Evolutionary conservation across 2,329 filamentous ascomycete genomes (phyloP).

Genomic region (Curvularia sp.): DNA sequence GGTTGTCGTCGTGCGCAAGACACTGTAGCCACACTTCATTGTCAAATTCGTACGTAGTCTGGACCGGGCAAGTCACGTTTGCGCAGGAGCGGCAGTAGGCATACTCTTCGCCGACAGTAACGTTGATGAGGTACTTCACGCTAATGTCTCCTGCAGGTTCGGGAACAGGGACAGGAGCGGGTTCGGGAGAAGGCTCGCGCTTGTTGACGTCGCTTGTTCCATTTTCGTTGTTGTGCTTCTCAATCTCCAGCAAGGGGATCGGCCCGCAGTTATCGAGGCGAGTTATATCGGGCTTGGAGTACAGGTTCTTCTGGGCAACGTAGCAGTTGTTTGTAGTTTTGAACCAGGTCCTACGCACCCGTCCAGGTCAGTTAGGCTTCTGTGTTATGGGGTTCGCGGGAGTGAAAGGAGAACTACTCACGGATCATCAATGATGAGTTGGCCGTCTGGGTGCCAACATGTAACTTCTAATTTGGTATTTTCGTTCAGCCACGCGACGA

Average conservation of each 20-base stretch:
- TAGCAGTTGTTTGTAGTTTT: slow-evolving; percentile 47
- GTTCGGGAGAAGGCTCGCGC: slow-evolving; percentile 5
- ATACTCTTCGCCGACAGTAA: slow-evolving; percentile 41
- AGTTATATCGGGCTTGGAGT: slow-evolving; percentile 33
- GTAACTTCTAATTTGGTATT: slow-evolving; percentile 40
- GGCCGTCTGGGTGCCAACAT: slow-evolving; percentile 38
- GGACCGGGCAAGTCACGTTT: slow-evolving; percentile 17
- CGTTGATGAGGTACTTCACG: slow-evolving; percentile 38
- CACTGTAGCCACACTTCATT: slow-evolving; percentile 41
- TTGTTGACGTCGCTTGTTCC: slow-evolving; percentile 32
- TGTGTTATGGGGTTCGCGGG: neutral
- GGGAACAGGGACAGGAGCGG: neutral
- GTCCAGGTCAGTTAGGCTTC: neutral
- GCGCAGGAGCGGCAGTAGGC: slow-evolving; percentile 35
- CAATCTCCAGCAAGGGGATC: slow-evolving; percentile 35
- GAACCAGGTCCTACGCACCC: slow-evolving; percentile 30
- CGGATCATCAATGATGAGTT: slow-evolving; percentile 40
- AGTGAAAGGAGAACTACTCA: slow-evolving; percentile 12
- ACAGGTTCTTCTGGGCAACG: slow-evolving; percentile 36
- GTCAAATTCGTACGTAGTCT: slow-evolving; percentile 34
- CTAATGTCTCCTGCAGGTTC: neutral
- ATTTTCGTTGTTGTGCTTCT: slow-evolving; percentile 34
- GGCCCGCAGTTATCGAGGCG: slow-evolving; percentile 41
- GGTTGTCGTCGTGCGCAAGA: slow-evolving; percentile 15
- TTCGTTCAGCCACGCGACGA: slow-evolving; percentile 32